Conservation (phyloP, 1,139 yeast species). For the Nakaseomyces uthaithaninus region DNA sequence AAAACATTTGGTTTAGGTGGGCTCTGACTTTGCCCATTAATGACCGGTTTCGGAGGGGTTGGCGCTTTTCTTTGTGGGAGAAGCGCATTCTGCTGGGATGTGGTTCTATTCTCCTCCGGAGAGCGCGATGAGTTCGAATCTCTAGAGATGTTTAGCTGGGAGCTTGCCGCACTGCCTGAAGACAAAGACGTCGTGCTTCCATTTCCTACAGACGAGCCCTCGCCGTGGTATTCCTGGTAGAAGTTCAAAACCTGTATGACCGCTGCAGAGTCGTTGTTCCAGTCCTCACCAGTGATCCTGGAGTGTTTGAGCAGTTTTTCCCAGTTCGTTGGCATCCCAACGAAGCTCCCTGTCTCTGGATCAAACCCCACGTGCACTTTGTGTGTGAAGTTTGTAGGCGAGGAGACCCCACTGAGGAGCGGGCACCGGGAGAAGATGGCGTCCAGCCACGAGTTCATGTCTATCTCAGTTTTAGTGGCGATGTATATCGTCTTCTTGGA, state of each 20-base stretch:
- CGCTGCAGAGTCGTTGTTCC: conserved; percentile 78
- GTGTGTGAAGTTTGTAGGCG: conserved; percentile 68
- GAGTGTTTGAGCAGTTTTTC: conserved; percentile 61
- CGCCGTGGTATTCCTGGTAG: conserved; percentile 39
- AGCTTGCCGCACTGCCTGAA: conserved; percentile 1
- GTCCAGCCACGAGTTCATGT: conserved; percentile 83
- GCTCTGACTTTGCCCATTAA: conserved; percentile 1
- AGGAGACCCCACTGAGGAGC: conserved; percentile 60
- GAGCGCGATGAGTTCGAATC: conserved; percentile 2
- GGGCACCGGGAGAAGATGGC: conserved; percentile 83
- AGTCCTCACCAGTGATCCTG: conserved; percentile 68
- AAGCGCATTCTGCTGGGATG: conserved; percentile 13
- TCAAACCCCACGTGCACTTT: conserved; percentile 52
- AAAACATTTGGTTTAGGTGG: not conserved
- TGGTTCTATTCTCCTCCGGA: not conserved
- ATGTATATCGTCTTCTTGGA: conserved; percentile 57
- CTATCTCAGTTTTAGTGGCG: conserved; percentile 67
- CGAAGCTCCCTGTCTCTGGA: conserved; percentile 60
- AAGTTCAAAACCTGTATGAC: conserved; percentile 90
- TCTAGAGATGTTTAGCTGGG: not conserved
- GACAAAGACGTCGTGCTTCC: conserved; percentile 3
- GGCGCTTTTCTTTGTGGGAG: conserved; percentile 44
- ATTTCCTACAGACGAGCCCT: conserved; percentile 1
- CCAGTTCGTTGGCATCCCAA: conserved; percentile 73
- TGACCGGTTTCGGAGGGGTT: conserved; percentile 35